Evolutionary conservation across 2,329 filamentous ascomycete species (phyloP).

Genomic region (Fusarium chlamydosporum): DNA sequence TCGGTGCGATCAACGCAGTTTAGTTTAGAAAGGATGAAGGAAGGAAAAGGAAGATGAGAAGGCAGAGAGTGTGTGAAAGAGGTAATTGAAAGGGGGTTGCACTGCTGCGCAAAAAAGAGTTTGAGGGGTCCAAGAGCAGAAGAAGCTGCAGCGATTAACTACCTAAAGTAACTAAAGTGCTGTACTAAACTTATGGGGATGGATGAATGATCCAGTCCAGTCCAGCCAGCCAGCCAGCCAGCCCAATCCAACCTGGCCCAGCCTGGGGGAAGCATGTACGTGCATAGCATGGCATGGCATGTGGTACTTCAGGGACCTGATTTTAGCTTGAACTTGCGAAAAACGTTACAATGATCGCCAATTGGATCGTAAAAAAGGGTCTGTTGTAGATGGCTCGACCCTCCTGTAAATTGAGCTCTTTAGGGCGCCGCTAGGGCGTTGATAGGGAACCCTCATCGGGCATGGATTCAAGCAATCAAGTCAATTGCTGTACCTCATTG

Average conservation of each 20-base stretch:
- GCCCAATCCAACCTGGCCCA: not conserved
- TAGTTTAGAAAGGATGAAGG: slow-evolving; percentile 6
- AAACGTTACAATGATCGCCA: slow-evolving; percentile 29
- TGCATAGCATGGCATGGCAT: not conserved
- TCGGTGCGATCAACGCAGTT: slow-evolving; percentile 35
- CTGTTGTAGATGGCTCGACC: slow-evolving; percentile 5
- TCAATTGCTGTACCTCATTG: not conserved
- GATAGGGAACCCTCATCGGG: not conserved
- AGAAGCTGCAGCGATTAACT: slow-evolving; percentile 2
- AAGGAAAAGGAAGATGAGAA: not conserved
- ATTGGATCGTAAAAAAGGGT: slow-evolving; percentile 30
- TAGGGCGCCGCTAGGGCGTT: slow-evolving; percentile 1
- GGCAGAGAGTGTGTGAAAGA: slow-evolving; percentile 5
- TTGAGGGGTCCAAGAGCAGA: slow-evolving; percentile 38
- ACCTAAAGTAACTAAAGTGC: not conserved
- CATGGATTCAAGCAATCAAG: not conserved
- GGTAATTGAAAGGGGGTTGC: slow-evolving; percentile 33
- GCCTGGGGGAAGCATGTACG: slow-evolving; percentile 18
- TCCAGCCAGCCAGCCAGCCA: not conserved
- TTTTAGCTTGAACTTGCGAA: slow-evolving; percentile 22
- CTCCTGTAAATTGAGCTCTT: slow-evolving; percentile 29
- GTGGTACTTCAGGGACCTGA: slow-evolving; percentile 24
- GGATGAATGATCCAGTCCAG: not conserved
- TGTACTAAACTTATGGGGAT: not conserved
- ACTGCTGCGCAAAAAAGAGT: slow-evolving; percentile 29